A percentile compares a stretch with the other conserved stretches of the same genome.
Conservation (phyloP, 225 moss, liverwort and hornwort species). For the Anthoceros angustus region DNA sequence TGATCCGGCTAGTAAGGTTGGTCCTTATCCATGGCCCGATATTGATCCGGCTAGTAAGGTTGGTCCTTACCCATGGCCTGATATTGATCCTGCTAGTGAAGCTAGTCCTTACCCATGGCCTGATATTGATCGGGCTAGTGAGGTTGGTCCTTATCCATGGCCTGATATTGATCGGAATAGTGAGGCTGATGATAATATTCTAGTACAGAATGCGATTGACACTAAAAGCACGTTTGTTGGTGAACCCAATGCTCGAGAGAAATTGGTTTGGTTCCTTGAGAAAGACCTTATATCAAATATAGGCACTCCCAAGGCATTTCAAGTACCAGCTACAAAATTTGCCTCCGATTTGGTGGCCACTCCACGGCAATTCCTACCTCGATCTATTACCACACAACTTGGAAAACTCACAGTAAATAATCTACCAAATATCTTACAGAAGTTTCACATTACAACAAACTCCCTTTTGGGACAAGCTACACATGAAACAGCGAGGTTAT, state of each 20-base stretch:
- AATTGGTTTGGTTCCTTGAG: neutral
- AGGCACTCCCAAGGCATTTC: neutral
- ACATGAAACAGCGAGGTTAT: neutral
- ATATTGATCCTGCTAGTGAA: too few species aligned
- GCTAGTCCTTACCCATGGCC: too few species aligned
- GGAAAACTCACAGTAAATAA: neutral
- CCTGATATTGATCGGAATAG: neutral
- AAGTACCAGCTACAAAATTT: neutral
- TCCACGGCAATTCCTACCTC: neutral
- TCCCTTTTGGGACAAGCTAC: neutral
- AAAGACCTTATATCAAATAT: neutral
- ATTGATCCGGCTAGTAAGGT: neutral
- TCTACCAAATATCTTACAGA: neutral
- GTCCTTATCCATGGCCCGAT: neutral
- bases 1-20: neutral
- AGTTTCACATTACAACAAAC: neutral
- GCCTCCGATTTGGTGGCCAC: neutral
- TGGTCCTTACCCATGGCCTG: too few species aligned
- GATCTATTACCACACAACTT: neutral
- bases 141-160: neutral
- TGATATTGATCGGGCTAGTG: neutral
- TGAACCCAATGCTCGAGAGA: neutral
- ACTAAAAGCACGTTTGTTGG: neutral
- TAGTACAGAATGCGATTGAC: neutral
- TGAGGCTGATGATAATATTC: neutral